Conservation (phyloP, 345 rosid species). For the Raphanus raphanistrum region DNA sequence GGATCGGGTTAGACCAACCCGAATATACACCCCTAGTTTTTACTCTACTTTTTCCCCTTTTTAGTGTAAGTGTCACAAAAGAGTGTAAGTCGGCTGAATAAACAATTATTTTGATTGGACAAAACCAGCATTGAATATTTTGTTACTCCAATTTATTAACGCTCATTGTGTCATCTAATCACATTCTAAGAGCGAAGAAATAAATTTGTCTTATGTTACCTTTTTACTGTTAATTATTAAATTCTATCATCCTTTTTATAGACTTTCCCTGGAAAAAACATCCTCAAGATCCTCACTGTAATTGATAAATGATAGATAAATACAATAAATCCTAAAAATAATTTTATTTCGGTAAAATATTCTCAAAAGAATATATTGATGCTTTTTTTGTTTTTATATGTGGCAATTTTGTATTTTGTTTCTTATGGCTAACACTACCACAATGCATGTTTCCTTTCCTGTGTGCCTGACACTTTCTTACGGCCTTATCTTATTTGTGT, state of each 20-base stretch:
- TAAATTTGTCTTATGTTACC: neutral
- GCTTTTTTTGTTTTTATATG: constrained; percentile 11
- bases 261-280: neutral
- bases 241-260: neutral
- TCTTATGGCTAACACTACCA: constrained; percentile 33
- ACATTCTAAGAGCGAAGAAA: too few species aligned
- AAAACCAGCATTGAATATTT: too few species aligned
- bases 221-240: constrained; percentile 18
- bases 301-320: neutral
- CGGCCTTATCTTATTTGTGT: constrained; percentile 35
- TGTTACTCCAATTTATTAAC: too few species aligned
- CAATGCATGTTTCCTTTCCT: constrained; percentile 43
- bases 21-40: too few species aligned
- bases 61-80: too few species aligned
- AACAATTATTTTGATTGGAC: too few species aligned
- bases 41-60: too few species aligned
- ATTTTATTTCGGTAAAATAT: neutral
- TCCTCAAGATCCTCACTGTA: neutral
- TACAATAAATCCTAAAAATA: constrained; percentile 5
- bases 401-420: constrained; percentile 28
- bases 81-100: too few species aligned
- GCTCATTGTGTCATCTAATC: too few species aligned
- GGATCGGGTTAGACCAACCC: too few species aligned
- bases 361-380: constrained; percentile 12
- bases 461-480: constrained; percentile 35